Evolutionary conservation across 176 grass and related monocot genomes (phyloP).

Genomic region (Ensete ventricosum): DNA sequence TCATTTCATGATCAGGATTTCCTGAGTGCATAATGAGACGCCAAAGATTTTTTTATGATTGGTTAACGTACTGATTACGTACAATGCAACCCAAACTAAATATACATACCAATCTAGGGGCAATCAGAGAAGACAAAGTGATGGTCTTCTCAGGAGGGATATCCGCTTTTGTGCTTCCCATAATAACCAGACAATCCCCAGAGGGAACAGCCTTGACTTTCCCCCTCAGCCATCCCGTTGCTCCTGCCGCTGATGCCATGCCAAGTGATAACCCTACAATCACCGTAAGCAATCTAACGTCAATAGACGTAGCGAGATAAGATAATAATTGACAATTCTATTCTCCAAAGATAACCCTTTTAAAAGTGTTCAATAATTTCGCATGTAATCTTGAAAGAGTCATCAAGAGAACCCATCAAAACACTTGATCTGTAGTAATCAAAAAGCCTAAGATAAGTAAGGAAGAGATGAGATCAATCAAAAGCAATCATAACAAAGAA

Average conservation of each 20-base stretch:
- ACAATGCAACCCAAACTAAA: neutral
- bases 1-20: too few species aligned
- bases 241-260: slow-evolving; percentile 55
- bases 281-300: neutral
- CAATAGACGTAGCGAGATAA: neutral
- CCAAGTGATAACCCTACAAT: neutral
- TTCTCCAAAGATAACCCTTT: neutral
- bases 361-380: neutral
- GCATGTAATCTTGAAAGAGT: neutral
- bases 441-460: neutral
- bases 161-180: slow-evolving; percentile 67
- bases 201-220: slow-evolving; percentile 92
- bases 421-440: neutral
- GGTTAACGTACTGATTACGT: neutral
- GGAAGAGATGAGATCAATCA: neutral
- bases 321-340: neutral
- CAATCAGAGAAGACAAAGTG: slow-evolving; percentile 75
- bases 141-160: slow-evolving; percentile 87
- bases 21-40: too few species aligned
- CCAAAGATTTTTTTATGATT: slow-evolving; percentile 2
- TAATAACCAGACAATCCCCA: slow-evolving; percentile 78
- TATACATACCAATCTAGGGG: slow-evolving; percentile 74
- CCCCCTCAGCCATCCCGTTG: slow-evolving; percentile 79
- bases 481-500: neutral
- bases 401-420: neutral